Percentiles rank a stretch among this genome's conserved stretches.
Evolutionary conservation across 2,329 filamentous ascomycete genomes (phyloP).

Genomic region (Fusarium duplospermum): DNA sequence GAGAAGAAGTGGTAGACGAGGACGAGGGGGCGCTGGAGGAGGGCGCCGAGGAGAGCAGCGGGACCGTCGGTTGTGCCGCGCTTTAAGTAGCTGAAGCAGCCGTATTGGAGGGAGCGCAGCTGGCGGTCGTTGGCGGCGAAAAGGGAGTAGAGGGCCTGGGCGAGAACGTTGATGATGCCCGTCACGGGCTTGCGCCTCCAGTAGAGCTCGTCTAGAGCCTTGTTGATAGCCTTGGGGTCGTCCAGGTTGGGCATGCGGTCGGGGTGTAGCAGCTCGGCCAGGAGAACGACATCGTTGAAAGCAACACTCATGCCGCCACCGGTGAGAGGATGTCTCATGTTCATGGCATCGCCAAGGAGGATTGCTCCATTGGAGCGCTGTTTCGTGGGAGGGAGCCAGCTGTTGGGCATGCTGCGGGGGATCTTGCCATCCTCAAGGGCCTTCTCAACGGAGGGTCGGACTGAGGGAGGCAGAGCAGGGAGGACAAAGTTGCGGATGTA

Average conservation of each 20-base stretch:
- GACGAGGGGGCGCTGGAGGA: conserved; percentile 80
- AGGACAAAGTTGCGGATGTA: conserved; percentile 86
- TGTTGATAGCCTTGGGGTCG: conserved; percentile 73
- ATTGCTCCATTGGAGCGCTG: conserved; percentile 74
- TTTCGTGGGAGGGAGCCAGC: conserved; percentile 82
- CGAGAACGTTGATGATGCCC: conserved; percentile 96
- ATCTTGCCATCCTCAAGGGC: conserved; percentile 84
- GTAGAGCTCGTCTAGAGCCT: conserved; percentile 82
- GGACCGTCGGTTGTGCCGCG: conserved; percentile 81
- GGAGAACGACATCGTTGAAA: conserved; percentile 88
- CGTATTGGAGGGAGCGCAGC: conserved; percentile 83
- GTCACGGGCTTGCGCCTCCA: conserved; percentile 86
- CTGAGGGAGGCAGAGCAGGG: conserved; percentile 77
- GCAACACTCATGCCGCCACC: conserved; percentile 98
- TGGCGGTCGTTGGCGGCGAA: conserved; percentile 87
- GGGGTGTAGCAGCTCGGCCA: conserved; percentile 80
- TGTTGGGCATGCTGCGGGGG: conserved; percentile 91
- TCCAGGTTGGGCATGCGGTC: conserved; percentile 74
- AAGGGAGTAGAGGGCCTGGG: conserved; percentile 89
- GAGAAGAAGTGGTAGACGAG: conserved; percentile 95
- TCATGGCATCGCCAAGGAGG: conserved; percentile 92
- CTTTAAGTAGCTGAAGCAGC: conserved; percentile 94
- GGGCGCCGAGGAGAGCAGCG: conserved; percentile 81
- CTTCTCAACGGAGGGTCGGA: conserved; percentile 78
- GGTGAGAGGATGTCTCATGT: conserved; percentile 99